A percentile compares a stretch with the other conserved stretches of the same genome.
These are phyloP conservation scores for Elsinoe batatas DNA, from an alignment of 2,329 filamentous ascomycete genomes.

Conservation along the genomic window DNA sequence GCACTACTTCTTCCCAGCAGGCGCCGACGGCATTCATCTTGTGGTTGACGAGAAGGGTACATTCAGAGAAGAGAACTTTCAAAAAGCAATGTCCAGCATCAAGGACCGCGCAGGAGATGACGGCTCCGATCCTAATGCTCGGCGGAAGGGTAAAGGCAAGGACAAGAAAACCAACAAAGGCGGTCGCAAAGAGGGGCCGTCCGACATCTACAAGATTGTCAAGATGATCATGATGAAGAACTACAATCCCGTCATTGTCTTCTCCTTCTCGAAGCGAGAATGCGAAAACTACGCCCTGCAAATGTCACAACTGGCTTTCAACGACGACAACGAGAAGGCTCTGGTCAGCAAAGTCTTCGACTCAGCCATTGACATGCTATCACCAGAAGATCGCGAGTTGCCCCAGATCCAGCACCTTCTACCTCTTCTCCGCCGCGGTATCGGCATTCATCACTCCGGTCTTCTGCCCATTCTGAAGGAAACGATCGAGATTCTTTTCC, in stretches of 20 bases:
- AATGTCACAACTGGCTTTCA: constrained; percentile 82
- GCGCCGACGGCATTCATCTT: constrained; percentile 84
- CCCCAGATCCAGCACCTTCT: constrained; percentile 87
- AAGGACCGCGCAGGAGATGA: constrained; percentile 81
- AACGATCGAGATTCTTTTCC: constrained; percentile 97
- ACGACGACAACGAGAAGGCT: constrained; percentile 87
- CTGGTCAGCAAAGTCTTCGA: constrained; percentile 93
- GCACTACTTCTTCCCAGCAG: constrained; percentile 94
- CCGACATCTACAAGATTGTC: constrained; percentile 94
- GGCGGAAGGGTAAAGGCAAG: constrained; percentile 77
- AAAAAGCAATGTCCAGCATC: constrained; percentile 85
- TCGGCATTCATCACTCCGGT: constrained; percentile 95
- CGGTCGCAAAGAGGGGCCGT: constrained; percentile 56
- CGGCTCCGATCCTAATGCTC: constrained; percentile 66
- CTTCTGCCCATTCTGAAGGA: constrained; percentile 93
- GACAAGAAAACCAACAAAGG: constrained; percentile 89
- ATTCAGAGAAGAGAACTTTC: constrained; percentile 96
- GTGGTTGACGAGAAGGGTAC: constrained; percentile 94
- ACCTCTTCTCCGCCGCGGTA: constrained; percentile 78
- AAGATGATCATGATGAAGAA: constrained; percentile 98
- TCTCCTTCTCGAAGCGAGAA: constrained; percentile 98
- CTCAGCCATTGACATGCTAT: constrained; percentile 84
- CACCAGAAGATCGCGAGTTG: constrained; percentile 78
- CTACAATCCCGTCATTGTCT: constrained; percentile 96
- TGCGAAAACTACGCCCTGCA: constrained; percentile 84